These are phyloP conservation scores for Ziziphus jujuba DNA, from an alignment of 306 rosid genomes.

Conservation along the genomic window DNA sequence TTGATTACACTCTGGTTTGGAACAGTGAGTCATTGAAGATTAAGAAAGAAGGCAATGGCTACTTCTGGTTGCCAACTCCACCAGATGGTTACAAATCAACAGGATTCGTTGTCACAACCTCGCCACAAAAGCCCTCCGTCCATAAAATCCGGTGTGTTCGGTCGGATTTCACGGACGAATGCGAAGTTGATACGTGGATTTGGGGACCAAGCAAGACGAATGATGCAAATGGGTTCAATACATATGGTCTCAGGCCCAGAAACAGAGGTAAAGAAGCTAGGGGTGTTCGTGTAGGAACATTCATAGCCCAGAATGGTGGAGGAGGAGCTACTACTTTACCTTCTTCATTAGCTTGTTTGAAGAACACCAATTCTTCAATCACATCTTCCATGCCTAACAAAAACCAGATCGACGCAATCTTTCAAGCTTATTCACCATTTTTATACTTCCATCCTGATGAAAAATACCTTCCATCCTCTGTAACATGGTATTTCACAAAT, in stretches of 20 bases:
- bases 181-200: conserved; percentile 46
- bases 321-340: neutral
- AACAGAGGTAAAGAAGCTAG: conserved; percentile 44
- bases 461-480: conserved; percentile 55
- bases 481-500: conserved; percentile 59
- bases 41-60: conserved; percentile 47
- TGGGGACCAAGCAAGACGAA: conserved; percentile 50
- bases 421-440: conserved; percentile 53
- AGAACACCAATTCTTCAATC: conserved; percentile 32
- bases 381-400: conserved; percentile 51
- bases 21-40: conserved; percentile 39
- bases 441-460: conserved; percentile 69
- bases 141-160: conserved; percentile 59
- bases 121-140: conserved; percentile 54
- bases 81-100: conserved; percentile 66
- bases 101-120: conserved; percentile 57
- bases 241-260: conserved; percentile 52
- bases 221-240: conserved; percentile 34
- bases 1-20: conserved; percentile 66
- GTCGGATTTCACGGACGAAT: conserved; percentile 58
- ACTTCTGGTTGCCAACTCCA: conserved; percentile 67
- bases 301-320: conserved; percentile 40
- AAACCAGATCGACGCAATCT: conserved; percentile 44
- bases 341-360: conserved; percentile 52
- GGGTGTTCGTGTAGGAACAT: conserved; percentile 60